phyloP scores from a whole-genome alignment of 768 basidiomycete species.

The Wakefieldia striispora region DNA sequence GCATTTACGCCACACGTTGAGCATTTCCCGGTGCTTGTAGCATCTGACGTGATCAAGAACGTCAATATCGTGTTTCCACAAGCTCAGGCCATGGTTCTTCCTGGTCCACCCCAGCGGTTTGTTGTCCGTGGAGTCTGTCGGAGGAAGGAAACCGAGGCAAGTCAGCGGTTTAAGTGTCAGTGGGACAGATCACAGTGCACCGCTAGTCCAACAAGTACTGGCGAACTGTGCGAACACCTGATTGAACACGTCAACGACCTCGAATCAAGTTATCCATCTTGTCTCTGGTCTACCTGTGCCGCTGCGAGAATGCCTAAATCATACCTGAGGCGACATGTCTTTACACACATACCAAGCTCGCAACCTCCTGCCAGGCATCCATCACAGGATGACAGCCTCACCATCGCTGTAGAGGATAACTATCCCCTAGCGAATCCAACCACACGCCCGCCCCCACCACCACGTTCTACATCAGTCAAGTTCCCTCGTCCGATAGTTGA shows the following conservation, averaged over 20 bases:
- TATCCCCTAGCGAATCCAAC: constrained; percentile 66
- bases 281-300: constrained; percentile 73
- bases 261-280: constrained; percentile 48
- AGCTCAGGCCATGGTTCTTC: constrained; percentile 84
- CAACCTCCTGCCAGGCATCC: constrained; percentile 58
- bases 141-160: constrained; percentile 53
- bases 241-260: constrained; percentile 51
- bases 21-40: constrained; percentile 63
- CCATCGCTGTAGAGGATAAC: constrained; percentile 55
- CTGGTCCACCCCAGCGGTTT: constrained; percentile 70
- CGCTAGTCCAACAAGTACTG: constrained; percentile 42
- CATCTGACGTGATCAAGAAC: constrained; percentile 94
- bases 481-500: constrained; percentile 60
- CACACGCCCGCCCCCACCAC: constrained; percentile 64
- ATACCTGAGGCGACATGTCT: constrained; percentile 61
- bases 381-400: constrained; percentile 71
- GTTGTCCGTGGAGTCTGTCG: constrained; percentile 85
- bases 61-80: constrained; percentile 82
- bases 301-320: constrained; percentile 45
- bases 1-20: constrained; percentile 65
- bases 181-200: constrained; percentile 69
- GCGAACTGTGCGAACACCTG: constrained; percentile 75
- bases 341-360: constrained; percentile 70
- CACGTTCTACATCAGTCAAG: constrained; percentile 58
- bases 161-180: constrained; percentile 69